Base-by-base conservation (phyloP, 371 early-diverging fungal species). In the Rhizopus arrhizus region DNA sequence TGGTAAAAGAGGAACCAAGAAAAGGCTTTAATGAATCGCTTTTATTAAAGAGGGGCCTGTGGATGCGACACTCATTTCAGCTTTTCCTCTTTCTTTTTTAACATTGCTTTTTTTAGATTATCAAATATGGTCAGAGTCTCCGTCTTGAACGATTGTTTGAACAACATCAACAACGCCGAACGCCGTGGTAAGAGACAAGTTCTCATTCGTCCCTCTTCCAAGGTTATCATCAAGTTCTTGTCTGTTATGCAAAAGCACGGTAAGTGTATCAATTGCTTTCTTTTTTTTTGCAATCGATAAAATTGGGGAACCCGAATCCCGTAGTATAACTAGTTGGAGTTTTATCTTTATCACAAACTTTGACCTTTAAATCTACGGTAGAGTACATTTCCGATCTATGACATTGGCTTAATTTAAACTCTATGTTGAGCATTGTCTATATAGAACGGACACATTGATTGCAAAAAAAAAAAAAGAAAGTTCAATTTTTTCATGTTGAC, bases 101-200 rank as follows among this genome's bases (percentile, higher is more conserved):
- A 7, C 2, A 29, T 3, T 43, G 5, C 34, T 53, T 53, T 62
- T 40, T 29, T 45, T 46, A 41, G 45, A 38, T 64, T 60, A 54
- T 54, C 16, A 48, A 64, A 57, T 58, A 78, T 73, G 72, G 72
- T 78, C 72, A 68, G 78, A 65, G 75, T 78, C 16, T 78, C 78
- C 49, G 75, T 78, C 56, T 73, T 75, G 84, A 89, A 91, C 89
- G 97, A 98, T 85, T 94, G 94, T 87, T 88, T 98, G 64, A 99
- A 95, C 89, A 91, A 89, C 88, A 99, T 99, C 83, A 93, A 92
- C 92, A 99, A 99, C 81, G 99, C 99, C 69, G 96, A 95, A 85
- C 92, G 92, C 82, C 90, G 89, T 75, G 99, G 98, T 70, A 98
- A 98, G 90, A 91, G 97, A 76, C 97, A 98, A 85, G 98, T 99